Base-by-base conservation (phyloP, 2,329 filamentous ascomycete species). In the Aspergillus sp. region DNA sequence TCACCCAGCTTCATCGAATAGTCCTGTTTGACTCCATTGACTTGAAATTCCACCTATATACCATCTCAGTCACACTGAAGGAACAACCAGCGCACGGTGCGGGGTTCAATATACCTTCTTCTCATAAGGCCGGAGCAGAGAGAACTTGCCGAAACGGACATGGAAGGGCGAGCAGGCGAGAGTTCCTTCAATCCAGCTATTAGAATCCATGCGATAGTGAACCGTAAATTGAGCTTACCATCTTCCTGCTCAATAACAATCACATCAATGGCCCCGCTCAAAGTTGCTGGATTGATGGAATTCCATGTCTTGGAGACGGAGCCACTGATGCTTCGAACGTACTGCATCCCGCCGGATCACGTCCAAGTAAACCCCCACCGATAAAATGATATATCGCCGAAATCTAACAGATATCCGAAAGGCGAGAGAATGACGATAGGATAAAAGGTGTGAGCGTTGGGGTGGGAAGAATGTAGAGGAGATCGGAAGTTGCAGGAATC, bases 301-400 rank as follows among this genome's bases (percentile, higher is more conserved):
- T 98, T 98, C 93, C 93, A 98, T 68, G 93, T 91, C 73, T 93
- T 96, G 58, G 90, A 95, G 59, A 98, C 91, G 41, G 90, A 94
- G 66, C 90, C 90, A 69, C 89, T 93, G 59, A 97, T 81, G 62
- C 90, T 95, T 57, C 93, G 82, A 56, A 97, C 90, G 86, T 97
- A 97, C 77, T 97, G 90, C 93, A 97, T 97, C 67, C 75, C 62
- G 58, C 53, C 50, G 49, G 36, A 43, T 46, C 41, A 41, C 50
- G 37, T 49, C 43, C 43, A 43, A 42, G 44, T 40, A 43, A 43
- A 45, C 52, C 50, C 52, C 49, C 46, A 45, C 29, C 32, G 39
- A 19, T 37, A 34, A 36, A 28, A 19, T 35, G 37, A 42, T 35
- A 36, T 10, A 31, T 31, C 11, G 34, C 35, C 31, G 37, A 39